Evolutionary conservation across 2,329 filamentous ascomycete species (phyloP).

Genomic region (Daldinia sp.): DNA sequence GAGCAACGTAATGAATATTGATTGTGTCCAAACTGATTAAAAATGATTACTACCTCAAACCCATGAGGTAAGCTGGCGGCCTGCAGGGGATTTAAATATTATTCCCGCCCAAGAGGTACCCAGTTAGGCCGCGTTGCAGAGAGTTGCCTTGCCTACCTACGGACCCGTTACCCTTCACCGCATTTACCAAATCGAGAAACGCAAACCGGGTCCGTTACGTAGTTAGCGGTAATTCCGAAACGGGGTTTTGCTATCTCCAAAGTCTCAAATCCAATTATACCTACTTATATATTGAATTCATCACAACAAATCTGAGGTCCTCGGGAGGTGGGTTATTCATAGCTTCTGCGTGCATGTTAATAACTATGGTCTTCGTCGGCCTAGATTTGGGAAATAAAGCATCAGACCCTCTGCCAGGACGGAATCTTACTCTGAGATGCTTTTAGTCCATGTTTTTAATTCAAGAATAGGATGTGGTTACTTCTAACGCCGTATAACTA

Average conservation of each 20-base stretch:
- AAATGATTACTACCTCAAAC: background rate
- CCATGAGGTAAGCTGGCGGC: background rate
- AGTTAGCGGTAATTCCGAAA: background rate
- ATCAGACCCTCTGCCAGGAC: background rate
- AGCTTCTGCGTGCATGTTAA: background rate
- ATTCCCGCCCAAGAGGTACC: too few relatives aligned
- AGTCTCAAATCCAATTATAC: background rate
- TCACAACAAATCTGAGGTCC: too few relatives aligned
- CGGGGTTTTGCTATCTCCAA: background rate
- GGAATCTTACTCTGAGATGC: too few relatives aligned
- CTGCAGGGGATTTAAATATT: background rate
- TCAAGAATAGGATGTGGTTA: too few relatives aligned
- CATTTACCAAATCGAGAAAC: background rate
- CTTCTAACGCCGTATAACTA: too few relatives aligned
- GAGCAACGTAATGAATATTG: background rate
- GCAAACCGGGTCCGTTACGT: background rate
- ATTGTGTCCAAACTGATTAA: background rate
- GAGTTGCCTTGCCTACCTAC: background rate
- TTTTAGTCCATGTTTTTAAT: too few relatives aligned
- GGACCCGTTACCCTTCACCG: too few relatives aligned
- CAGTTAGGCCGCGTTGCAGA: background rate
- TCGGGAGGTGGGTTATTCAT: too few relatives aligned
- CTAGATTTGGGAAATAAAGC: background rate
- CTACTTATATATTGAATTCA: too few relatives aligned
- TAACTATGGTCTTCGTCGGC: background rate